Evolutionary conservation across 371 early-diverging fungal genomes (phyloP), one percentile per base, ranked within the genome.

Genomic region (Furculomyces boomerangus): DNA sequence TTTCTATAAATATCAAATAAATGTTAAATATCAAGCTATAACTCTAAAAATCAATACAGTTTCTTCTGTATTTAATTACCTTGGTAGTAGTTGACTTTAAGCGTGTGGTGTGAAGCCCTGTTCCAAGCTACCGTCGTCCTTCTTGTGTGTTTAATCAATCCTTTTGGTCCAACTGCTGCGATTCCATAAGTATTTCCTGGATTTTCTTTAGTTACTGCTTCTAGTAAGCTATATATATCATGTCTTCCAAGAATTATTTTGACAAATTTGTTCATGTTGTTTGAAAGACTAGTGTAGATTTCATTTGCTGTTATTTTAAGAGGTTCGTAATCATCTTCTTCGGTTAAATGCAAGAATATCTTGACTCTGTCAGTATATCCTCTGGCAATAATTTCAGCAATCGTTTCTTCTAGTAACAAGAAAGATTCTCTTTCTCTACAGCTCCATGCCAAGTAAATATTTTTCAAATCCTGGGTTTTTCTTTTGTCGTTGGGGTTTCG

Each of bases 381-480:
- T 5, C 16, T 27, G 3, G 10, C 49, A 22, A 43, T 20, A 3
- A 43, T 43, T 16, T 20, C 22, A 43, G 8, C 5, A 18, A 49
- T 3, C 16, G 18, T 30, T 32, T 35, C 52, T 26, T 35, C 35
- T 22, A 51, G 2, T 30, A 51, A 30, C 3, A 30, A n/a, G 24
- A 51, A 51, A 5, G 39, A 30, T 20, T 30, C 25, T 7, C 3
- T n/a, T 37, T 51, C 52, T 22, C 20, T 13, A 10, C 16, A 35
- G 37, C 52, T 51, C 52, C 52, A 51, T 16, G 39, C 25, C n/a
- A 51, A 13, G 26, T 51, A 39, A 20, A 51, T 51, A 14, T 35
- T 51, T 24, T 51, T 51, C 32, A 51, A 20, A 5, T 35, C 14
- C 14, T 31, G 14, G 32, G 8, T 13, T 5, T 24, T 35, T 8